phyloP scores from a whole-genome alignment of 2,329 filamentous ascomycete species.

The Xylariomycetidae sp. region DNA sequence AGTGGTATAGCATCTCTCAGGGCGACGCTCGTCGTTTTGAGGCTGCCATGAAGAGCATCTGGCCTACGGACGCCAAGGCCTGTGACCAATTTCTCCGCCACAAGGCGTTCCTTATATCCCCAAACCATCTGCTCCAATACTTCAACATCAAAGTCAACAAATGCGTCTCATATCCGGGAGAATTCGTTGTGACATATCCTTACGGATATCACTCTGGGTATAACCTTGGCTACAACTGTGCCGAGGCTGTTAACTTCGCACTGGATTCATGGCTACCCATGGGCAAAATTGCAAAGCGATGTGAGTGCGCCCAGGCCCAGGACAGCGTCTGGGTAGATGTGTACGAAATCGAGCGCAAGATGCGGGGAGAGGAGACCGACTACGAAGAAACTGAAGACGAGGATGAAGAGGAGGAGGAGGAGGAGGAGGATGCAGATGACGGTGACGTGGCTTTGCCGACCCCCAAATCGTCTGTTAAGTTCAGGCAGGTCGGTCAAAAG shows the following conservation, averaged over 20 bases:
- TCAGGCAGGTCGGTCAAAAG: slow-evolving; percentile 58
- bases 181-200: slow-evolving; percentile 97
- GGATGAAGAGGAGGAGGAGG: slow-evolving; percentile 62
- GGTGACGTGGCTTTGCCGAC: slow-evolving; percentile 63
- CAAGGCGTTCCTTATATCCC: slow-evolving; percentile 96
- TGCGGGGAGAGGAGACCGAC: slow-evolving; percentile 83
- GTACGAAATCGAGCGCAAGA: slow-evolving; percentile 88
- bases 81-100: slow-evolving; percentile 95
- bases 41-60: slow-evolving; percentile 89
- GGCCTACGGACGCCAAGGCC: slow-evolving; percentile 91
- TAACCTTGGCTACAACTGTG: slow-evolving; percentile 97
- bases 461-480: slow-evolving; percentile 68
- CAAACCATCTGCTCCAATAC: slow-evolving; percentile 77
- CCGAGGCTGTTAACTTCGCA: slow-evolving; percentile 97
- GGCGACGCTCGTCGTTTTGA: slow-evolving; percentile 91
- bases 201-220: slow-evolving; percentile 98
- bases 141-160: slow-evolving; percentile 97
- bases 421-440: slow-evolving; percentile 57
- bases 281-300: slow-evolving; percentile 93
- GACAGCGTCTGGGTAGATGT: slow-evolving; percentile 99
- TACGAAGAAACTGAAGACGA: slow-evolving; percentile 74
- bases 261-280: slow-evolving; percentile 93
- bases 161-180: slow-evolving; percentile 89
- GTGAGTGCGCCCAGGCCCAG: slow-evolving; percentile 88
- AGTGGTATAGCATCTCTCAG: slow-evolving; percentile 99